These are phyloP conservation scores for Peltaster fructicola DNA, from an alignment of 2,329 filamentous ascomycete species.

Conservation along the genomic window DNA sequence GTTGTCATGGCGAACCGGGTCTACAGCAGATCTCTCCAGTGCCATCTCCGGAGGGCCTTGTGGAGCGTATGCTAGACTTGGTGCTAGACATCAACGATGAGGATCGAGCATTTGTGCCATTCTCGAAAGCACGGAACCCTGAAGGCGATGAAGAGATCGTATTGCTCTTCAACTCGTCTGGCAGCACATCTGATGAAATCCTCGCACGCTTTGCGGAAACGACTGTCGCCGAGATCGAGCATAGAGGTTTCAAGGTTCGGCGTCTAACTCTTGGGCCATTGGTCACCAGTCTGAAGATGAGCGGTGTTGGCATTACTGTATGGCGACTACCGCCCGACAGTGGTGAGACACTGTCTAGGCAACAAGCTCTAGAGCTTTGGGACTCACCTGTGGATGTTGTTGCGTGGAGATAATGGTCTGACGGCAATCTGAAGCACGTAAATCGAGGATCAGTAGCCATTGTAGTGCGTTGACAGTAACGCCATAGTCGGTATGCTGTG, in stretches of 20 bases:
- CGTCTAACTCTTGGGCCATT: conserved; percentile 18
- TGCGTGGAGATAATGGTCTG: conserved; percentile 19
- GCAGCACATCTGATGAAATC: conserved; percentile 20
- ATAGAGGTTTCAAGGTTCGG: conserved; percentile 17
- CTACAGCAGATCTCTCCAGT: conserved; percentile 37
- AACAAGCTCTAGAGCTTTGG: conserved; percentile 18
- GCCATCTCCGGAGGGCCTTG: conserved; percentile 17
- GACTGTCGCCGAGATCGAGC: conserved; percentile 14
- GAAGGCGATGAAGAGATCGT: conserved; percentile 17
- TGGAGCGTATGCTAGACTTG: conserved; percentile 20
- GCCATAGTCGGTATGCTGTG: too few species aligned
- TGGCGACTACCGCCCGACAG: conserved; percentile 18
- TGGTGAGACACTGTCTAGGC: conserved; percentile 13
- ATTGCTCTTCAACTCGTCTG: conserved; percentile 19
- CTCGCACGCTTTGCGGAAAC: conserved; percentile 20
- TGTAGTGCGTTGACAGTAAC: too few species aligned
- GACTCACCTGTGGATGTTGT: conserved; percentile 19
- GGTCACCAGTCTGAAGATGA: conserved; percentile 22
- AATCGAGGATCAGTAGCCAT: too few species aligned
- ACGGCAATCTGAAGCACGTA: too few species aligned
- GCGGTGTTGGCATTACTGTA: conserved; percentile 21
- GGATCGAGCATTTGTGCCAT: conserved; percentile 21
- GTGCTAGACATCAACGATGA: conserved; percentile 17
- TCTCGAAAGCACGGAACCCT: conserved; percentile 15
- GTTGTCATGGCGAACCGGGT: conserved; percentile 49